Base-by-base conservation (phyloP, 2,329 filamentous ascomycete species). In the Chrysosporium keratinophilum region DNA sequence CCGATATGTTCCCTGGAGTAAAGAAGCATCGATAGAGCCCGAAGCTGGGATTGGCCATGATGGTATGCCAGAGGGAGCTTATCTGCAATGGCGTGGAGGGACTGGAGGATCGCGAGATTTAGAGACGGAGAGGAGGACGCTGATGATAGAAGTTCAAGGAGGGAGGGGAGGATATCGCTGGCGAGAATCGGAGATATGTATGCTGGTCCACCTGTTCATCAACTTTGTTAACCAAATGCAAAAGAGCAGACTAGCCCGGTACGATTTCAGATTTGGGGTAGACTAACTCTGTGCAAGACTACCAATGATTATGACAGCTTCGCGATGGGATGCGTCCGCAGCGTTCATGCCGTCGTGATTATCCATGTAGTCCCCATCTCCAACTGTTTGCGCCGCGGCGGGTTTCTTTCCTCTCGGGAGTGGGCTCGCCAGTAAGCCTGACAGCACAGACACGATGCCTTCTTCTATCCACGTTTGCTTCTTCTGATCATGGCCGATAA, bases 401-500 rank as follows among this genome's bases (percentile, higher is more conserved):
- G 54, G 49, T 49, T 64, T 69, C 60, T 65, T 68, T 17, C 65
- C 63, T 56, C 64, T 68, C 51, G 62, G 58, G 64, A 66, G 74
- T 69, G 63, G 72, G 67, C 69, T 76, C 69, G 55, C 74, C 67
- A 67, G 69, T 62, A 69, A 68, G 65, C 68, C 73, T 71, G 61
- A 69, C 39, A 85, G 68, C 50, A 80, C 68, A 35, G 75, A 73
- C 28, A 80, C 74, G 47, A 87, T 72, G 34, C 90, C 90, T 52
- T 80, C 73, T 55, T 75, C 76, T 40, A 96, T 77, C 75, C 84
- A 90, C 54, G 81, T 71, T 69, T 91, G 85, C 71, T 98, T 98
- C 67, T 84, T 84, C 68, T 91, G 83, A 34, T 85, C 78, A 69
- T 97, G 88, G 20, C 93, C 93, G 56, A 95, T 82, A 46, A 95